Evolutionary conservation across 2,329 filamentous ascomycete species (phyloP), one percentile per base, ranked within the genome.

Genomic region (Ilyonectria sp.): DNA sequence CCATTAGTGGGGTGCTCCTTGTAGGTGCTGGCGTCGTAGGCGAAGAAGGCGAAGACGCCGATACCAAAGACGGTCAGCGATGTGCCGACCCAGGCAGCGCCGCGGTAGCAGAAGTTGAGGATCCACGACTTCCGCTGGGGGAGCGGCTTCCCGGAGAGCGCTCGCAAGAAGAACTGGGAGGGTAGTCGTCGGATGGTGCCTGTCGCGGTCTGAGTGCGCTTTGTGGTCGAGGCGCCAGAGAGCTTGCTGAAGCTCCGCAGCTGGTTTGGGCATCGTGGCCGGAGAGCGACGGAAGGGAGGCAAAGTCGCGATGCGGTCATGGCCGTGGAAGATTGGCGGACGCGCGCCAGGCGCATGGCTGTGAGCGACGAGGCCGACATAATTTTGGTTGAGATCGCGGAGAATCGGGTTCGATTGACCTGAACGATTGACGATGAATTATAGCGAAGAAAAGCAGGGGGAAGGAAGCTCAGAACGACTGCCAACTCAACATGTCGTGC

Each of bases 1-100:
- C 85, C 84, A 29, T 87, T 86, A 7, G 86, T 88, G 2, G 88
- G 83, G 53, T 91, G 86, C 71, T 94, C 92, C 66, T 89, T 91
- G 83, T 99, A 99, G 15, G 96, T 99, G 54, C 90, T 92, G 10
- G 95, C 92, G 84, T 99, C 96, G 83, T 97, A 99, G 74, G 96
- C 74, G 82, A 99, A 99, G 86, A 99, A 98, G 55, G 86, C 92
- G 21, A 94, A 81, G 7, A 98, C 86, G 6, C 93, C 86, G 4
- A 87, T 83, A 37, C 92, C 91, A 61, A 93, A 79, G 57, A 95
- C 86, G 8, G 91, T 85, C 43, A 96, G 86, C 56, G 95, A 93
- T 65, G 93, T 90, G 44, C 96, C 96, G 29, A 82, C 57, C 79
- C 79, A 82, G 35, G 81, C 81, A 37, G 94, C 92, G 35, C 89